Percentiles rank a stretch among this genome's conserved stretches.
Conservation (phyloP, 495 filamentous ascomycete genomes). For the Penicillium atrosanguineum region DNA sequence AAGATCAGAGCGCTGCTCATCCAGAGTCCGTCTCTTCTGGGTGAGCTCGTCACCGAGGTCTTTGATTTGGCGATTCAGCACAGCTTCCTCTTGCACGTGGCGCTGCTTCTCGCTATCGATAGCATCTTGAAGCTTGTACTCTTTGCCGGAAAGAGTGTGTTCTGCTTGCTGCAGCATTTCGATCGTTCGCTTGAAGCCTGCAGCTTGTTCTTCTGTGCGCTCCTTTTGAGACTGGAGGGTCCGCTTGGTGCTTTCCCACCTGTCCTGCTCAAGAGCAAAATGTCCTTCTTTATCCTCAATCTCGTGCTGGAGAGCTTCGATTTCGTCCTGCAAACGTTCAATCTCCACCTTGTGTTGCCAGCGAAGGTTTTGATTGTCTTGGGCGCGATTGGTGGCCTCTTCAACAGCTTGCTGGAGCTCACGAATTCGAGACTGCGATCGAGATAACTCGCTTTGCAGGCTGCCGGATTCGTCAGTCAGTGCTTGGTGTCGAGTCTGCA, state of each 20-base stretch:
- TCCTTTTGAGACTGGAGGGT: conserved; percentile 64
- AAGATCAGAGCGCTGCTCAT: conserved; percentile 56
- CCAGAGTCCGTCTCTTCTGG: conserved; percentile 50
- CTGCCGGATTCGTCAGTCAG: conserved; percentile 65
- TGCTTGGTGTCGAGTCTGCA: conserved; percentile 67
- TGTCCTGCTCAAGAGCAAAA: conserved; percentile 65
- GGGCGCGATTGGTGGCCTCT: conserved; percentile 56
- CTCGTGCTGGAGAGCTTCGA: conserved; percentile 66
- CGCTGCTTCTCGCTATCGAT: conserved; percentile 59
- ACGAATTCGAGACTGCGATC: conserved; percentile 51
- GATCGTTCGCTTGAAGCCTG: conserved; percentile 69
- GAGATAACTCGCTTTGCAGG: conserved; percentile 62
- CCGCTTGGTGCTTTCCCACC: conserved; percentile 66
- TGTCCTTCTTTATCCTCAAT: conserved; percentile 72
- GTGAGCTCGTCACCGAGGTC: conserved; percentile 57
- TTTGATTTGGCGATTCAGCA: conserved; percentile 54
- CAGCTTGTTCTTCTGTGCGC: conserved; percentile 64
- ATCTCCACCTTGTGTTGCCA: conserved; percentile 62
- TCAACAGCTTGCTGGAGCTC: conserved; percentile 58
- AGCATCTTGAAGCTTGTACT: conserved; percentile 61
- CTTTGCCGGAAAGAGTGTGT: conserved; percentile 62
- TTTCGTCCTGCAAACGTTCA: conserved; percentile 61
- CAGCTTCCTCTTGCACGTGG: conserved; percentile 53
- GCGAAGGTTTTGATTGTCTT: conserved; percentile 54
- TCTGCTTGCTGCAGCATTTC: conserved; percentile 67